Percentiles rank a stretch among this genome's conserved stretches.
Conservation (phyloP, 176 grass and related monocot genomes). For the Thalia dealbata region DNA sequence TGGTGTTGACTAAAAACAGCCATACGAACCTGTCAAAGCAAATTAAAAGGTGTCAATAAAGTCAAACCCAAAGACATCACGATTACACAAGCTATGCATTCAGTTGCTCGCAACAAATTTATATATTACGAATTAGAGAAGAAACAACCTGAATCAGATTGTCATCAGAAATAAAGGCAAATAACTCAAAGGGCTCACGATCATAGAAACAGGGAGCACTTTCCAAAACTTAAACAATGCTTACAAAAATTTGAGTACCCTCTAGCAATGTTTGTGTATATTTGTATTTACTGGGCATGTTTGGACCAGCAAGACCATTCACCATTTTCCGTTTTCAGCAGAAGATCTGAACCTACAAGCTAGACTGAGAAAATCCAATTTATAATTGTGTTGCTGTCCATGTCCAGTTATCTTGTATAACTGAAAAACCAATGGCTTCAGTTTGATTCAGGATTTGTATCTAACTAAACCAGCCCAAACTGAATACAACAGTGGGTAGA, state of each 20-base stretch:
- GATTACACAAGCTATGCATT: background rate
- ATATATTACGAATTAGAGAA: background rate
- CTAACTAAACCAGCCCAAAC: background rate
- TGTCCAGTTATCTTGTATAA: background rate
- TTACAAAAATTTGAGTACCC: too few relatives aligned
- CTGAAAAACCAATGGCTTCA: background rate
- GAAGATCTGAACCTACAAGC: background rate
- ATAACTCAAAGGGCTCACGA: background rate
- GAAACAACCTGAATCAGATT: background rate
- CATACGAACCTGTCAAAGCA: constrained; percentile 64
- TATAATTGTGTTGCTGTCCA: background rate
- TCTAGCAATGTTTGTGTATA: too few relatives aligned
- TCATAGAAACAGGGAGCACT: background rate
- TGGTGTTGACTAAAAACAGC: constrained; percentile 98
- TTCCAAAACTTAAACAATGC: too few relatives aligned
- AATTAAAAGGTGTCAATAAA: background rate
- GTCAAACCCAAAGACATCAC: constrained; percentile 13
- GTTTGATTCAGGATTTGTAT: background rate
- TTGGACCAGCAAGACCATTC: background rate
- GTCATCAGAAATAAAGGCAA: background rate
- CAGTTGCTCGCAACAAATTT: background rate
- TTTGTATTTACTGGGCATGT: too few relatives aligned
- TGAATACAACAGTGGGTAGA: too few relatives aligned
- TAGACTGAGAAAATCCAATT: background rate
- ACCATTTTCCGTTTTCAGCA: background rate